Evolutionary conservation across 257 asterid genomes (phyloP), one percentile per base, ranked within the genome.

Genomic region (Jaltomata sinuosa): DNA sequence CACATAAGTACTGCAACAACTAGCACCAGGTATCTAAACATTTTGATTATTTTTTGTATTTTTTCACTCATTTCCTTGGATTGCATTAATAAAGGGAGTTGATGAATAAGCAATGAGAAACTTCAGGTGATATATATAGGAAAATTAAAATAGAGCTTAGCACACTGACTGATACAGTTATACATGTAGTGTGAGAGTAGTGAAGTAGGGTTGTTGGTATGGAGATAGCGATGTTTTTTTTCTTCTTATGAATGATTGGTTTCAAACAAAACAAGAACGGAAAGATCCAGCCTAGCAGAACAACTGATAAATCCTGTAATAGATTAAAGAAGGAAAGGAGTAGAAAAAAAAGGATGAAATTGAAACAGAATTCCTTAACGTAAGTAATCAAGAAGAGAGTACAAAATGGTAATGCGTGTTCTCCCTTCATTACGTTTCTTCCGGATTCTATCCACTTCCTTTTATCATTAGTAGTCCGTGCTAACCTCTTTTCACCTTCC

Each of bases 81-180:
- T 14, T 47, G 52, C 14, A 62, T 62, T 62, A 52, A 55, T 29
- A 86, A 25, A 6, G 40, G 76, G 53, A 36, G 5, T 82, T 54
- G 54, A 74, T 67, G 89, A 18, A 76, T 54, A 82, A 34, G 25
- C 14, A 76, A 9, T 76, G 81, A 76, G 32, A 86, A 91, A 87
- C 3, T 31, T 9, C 40, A 53, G 85, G 65, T 32, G 78, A 49
- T 76, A 27, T 25, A 47, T 76, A 76, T 76, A 74, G 25, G 81
- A 25, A 67, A 34, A 32, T 64, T 67, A 47, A 76, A 82, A 61
- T 69, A 38, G 77, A 85, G 31, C n/a, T n/a, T n/a, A n/a, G n/a
- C n/a, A n/a, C n/a, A n/a, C n/a, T n/a, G n/a, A n/a, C n/a, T n/a
- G n/a, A n/a, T n/a, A n/a, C n/a, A n/a, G n/a, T n/a, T n/a, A n/a